Conservation (phyloP, 1,284 basidiomycete genomes). For the Mycena sp. region DNA sequence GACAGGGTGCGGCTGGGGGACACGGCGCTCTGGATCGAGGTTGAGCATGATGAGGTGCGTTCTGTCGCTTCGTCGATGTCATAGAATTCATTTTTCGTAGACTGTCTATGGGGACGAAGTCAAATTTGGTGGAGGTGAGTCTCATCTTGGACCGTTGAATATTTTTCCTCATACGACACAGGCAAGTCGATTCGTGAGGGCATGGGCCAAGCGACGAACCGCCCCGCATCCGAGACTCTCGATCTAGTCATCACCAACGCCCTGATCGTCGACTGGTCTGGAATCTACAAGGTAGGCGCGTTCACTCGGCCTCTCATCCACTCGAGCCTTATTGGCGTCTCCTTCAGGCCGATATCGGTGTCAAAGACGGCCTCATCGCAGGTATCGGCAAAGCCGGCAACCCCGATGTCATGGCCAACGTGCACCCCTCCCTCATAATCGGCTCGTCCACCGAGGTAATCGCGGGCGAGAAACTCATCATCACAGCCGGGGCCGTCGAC, state of each 20-base stretch:
- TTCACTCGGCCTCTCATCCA: not conserved
- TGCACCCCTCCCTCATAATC: slow-evolving; percentile 80
- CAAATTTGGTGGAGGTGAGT: slow-evolving; percentile 94
- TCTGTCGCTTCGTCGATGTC: not conserved
- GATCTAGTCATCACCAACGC: slow-evolving; percentile 97
- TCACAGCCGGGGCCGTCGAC: slow-evolving; percentile 95
- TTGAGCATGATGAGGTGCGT: slow-evolving; percentile 87
- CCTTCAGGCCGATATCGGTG: slow-evolving; percentile 92
- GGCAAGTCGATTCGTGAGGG: slow-evolving; percentile 96
- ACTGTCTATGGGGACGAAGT: slow-evolving; percentile 93
- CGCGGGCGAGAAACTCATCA: slow-evolving; percentile 92
- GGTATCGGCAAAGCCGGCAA: slow-evolving; percentile 98
- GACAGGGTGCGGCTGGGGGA: slow-evolving; percentile 92
- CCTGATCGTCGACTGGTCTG: slow-evolving; percentile 94
- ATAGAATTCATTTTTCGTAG: slow-evolving; percentile 42
- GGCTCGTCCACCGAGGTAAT: slow-evolving; percentile 94
- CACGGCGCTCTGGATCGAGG: slow-evolving; percentile 91
- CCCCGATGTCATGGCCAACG: slow-evolving; percentile 91
- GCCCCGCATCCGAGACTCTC: slow-evolving; percentile 74
- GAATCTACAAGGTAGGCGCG: slow-evolving; percentile 89
- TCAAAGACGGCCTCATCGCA: slow-evolving; percentile 85
- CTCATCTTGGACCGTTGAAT: not conserved
- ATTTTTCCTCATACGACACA: slow-evolving; percentile 40
- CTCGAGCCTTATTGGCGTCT: slow-evolving; percentile 9
- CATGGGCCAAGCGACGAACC: slow-evolving; percentile 92